phyloP scores from a whole-genome alignment of 2,329 filamentous ascomycete species.

The Fusarium citri region DNA sequence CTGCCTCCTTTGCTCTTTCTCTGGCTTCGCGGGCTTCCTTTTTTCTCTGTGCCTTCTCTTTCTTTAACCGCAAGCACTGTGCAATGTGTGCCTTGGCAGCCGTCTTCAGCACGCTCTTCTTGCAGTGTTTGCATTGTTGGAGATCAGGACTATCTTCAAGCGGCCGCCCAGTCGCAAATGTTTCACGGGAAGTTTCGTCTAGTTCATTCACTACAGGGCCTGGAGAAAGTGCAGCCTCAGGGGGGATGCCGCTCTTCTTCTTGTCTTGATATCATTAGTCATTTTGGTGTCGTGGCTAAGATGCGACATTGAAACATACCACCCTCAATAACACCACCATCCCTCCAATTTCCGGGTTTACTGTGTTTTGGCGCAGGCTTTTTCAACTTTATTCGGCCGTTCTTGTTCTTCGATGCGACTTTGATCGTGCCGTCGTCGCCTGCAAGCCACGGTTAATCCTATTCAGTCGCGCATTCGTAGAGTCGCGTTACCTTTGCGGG shows the following conservation, averaged over 20 bases:
- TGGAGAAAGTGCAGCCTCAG: slow-evolving; percentile 60
- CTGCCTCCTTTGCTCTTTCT: slow-evolving; percentile 73
- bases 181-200: slow-evolving; percentile 79
- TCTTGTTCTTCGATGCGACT: slow-evolving; percentile 69
- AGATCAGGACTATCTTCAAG: slow-evolving; percentile 83
- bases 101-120: slow-evolving; percentile 83
- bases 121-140: slow-evolving; percentile 93
- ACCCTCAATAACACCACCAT: slow-evolving; percentile 73
- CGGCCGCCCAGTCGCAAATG: slow-evolving; percentile 84
- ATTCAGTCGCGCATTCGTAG: slow-evolving; percentile 13
- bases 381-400: slow-evolving; percentile 70
- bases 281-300: background rate
- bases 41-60: slow-evolving; percentile 81
- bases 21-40: slow-evolving; percentile 79
- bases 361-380: slow-evolving; percentile 70
- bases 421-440: slow-evolving; percentile 72
- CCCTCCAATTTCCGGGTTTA: slow-evolving; percentile 78
- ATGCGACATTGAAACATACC: slow-evolving; percentile 57
- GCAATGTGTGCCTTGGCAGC: slow-evolving; percentile 84
- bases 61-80: slow-evolving; percentile 86
- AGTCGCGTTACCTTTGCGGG: slow-evolving; percentile 49
- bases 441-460: slow-evolving; percentile 41
- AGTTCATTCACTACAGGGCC: slow-evolving; percentile 73
- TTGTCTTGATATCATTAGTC: slow-evolving; percentile 59
- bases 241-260: slow-evolving; percentile 61